Evolutionary conservation across 306 rosid species (phyloP).

Genomic region (Purshia tridentata): DNA sequence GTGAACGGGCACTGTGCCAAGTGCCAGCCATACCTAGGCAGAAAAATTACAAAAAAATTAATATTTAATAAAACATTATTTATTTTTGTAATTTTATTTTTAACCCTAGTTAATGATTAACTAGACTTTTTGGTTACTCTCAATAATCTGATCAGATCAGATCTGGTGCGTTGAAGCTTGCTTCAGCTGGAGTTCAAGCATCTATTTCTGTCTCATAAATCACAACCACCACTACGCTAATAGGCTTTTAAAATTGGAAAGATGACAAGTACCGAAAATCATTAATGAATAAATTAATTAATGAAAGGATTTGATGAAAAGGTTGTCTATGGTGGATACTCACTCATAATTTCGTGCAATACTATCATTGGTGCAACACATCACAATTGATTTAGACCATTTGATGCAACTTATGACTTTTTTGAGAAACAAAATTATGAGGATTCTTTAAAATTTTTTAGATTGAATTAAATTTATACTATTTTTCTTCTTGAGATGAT

Average conservation of each 20-base stretch:
- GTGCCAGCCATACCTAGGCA: constrained; percentile 30
- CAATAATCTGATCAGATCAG: too few species aligned
- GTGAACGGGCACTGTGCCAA: constrained; percentile 46
- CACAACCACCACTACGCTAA: constrained; percentile 7
- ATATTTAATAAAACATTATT: background rate
- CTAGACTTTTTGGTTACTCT: too few species aligned
- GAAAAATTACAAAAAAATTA: background rate
- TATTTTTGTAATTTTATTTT: constrained; percentile 7
- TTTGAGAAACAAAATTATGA: too few species aligned
- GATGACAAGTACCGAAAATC: background rate
- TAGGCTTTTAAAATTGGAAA: background rate
- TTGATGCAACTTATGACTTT: too few species aligned
- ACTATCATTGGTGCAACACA: too few species aligned
- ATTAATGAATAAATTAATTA: background rate
- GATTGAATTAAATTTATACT: too few species aligned
- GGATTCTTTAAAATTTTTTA: too few species aligned
- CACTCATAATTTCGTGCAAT: too few species aligned
- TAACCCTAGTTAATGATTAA: background rate
- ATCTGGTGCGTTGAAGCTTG: constrained; percentile 16
- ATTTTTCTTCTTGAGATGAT: too few species aligned
- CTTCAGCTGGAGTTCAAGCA: constrained; percentile 45
- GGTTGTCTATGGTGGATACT: background rate
- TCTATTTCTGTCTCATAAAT: background rate
- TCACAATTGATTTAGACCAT: too few species aligned
- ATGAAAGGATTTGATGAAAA: background rate